These are phyloP conservation scores for Talaromyces rugulosus DNA, from an alignment of 2,329 filamentous ascomycete species.

Conservation along the genomic window DNA sequence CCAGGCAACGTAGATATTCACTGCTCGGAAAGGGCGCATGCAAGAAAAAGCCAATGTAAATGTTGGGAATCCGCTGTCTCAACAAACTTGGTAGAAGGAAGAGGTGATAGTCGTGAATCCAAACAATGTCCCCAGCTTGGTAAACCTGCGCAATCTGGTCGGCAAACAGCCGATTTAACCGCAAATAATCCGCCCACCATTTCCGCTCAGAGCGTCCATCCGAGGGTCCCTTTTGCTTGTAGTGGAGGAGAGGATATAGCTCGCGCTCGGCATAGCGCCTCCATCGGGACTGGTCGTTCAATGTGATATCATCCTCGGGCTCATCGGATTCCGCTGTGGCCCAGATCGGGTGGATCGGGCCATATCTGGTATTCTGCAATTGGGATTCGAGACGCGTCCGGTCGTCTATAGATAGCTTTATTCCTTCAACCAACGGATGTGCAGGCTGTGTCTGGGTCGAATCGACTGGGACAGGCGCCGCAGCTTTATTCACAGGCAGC, in stretches of 20 bases:
- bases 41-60: slow-evolving; percentile 92
- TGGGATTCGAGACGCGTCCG: slow-evolving; percentile 69
- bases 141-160: slow-evolving; percentile 84
- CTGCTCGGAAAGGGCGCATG: slow-evolving; percentile 94
- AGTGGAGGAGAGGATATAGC: slow-evolving; percentile 89
- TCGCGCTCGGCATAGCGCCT: slow-evolving; percentile 86
- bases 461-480: slow-evolving; percentile 74
- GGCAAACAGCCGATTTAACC: slow-evolving; percentile 88
- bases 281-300: slow-evolving; percentile 84
- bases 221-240: slow-evolving; percentile 87
- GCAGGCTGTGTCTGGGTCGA: slow-evolving; percentile 51
- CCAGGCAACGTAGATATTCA: slow-evolving; percentile 87
- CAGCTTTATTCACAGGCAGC: slow-evolving; percentile 64
- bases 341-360: slow-evolving; percentile 85
- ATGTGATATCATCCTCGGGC: slow-evolving; percentile 61
- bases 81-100: slow-evolving; percentile 85
- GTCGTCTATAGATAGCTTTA: slow-evolving; percentile 67
- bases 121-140: slow-evolving; percentile 85
- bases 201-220: slow-evolving; percentile 77
- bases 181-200: slow-evolving; percentile 89
- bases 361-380: slow-evolving; percentile 67
- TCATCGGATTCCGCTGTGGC: slow-evolving; percentile 71
- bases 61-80: slow-evolving; percentile 77
- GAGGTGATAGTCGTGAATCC: slow-evolving; percentile 92
- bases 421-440: slow-evolving; percentile 61